phyloP scores from a whole-genome alignment of 2,329 filamentous ascomycete species.

The Hymenotorrendiella dingleyae region DNA sequence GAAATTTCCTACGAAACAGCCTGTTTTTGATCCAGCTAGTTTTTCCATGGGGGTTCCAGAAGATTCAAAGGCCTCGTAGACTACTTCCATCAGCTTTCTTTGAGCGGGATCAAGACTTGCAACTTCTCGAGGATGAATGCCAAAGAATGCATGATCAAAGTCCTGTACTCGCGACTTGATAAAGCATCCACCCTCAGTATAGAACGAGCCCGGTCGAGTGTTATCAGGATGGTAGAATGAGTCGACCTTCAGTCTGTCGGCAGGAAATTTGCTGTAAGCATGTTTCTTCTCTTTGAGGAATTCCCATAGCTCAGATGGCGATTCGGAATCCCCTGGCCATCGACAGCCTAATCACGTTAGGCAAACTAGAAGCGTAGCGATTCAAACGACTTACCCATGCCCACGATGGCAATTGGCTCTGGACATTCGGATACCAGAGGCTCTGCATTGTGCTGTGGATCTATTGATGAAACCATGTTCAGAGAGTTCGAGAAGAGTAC shows the following conservation, averaged over 20 bases:
- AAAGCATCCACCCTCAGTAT: slow-evolving; percentile 14
- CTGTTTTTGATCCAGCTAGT: slow-evolving; percentile 17
- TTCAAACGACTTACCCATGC: slow-evolving; percentile 26
- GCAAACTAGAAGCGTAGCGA: neutral
- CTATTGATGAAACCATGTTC: too few relatives aligned
- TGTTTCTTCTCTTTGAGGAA: slow-evolving; percentile 10
- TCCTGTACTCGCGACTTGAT: neutral
- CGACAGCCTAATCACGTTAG: slow-evolving; percentile 7
- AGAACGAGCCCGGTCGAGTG: slow-evolving; percentile 8
- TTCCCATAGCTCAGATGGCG: slow-evolving; percentile 14
- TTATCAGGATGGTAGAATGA: slow-evolving; percentile 8
- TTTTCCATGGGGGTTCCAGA: slow-evolving; percentile 18
- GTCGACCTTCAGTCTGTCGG: slow-evolving; percentile 13
- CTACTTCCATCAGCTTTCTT: slow-evolving; percentile 23
- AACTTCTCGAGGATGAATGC: slow-evolving; percentile 15
- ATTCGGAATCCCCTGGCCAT: slow-evolving; percentile 9
- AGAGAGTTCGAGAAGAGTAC: too few relatives aligned
- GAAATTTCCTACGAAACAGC: slow-evolving; percentile 18
- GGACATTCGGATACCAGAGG: too few relatives aligned
- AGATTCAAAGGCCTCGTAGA: slow-evolving; percentile 25
- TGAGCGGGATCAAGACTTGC: slow-evolving; percentile 26
- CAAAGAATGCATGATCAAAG: slow-evolving; percentile 21
- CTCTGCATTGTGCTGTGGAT: too few relatives aligned
- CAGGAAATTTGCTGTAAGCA: slow-evolving; percentile 22
- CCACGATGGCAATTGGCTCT: slow-evolving; percentile 31